Conservation (phyloP, 148 eudicot species). For the Polygonum maritimum region DNA sequence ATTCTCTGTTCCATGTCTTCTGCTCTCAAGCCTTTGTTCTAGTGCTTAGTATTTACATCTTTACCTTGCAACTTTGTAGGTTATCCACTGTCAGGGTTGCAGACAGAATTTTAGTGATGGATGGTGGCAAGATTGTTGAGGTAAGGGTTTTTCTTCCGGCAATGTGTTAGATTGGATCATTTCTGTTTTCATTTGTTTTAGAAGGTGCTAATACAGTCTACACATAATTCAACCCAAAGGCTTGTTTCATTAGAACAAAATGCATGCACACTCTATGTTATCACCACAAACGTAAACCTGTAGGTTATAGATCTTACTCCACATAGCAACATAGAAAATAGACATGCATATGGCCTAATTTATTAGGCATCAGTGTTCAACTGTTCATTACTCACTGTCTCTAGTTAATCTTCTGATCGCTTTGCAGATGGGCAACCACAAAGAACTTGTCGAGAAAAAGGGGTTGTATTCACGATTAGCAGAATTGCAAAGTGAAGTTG, state of each 20-base stretch:
- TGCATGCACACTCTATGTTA: no score
- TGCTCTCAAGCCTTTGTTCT: not conserved
- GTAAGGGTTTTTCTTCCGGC: not conserved
- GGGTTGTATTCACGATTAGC: not conserved
- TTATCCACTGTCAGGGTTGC: conserved; percentile 2
- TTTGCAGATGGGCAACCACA: conserved; percentile 4
- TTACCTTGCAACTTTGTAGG: not conserved
- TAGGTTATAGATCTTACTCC: no score
- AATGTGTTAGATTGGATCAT: not conserved
- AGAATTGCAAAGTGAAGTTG: not conserved
- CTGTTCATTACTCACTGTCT: not conserved
- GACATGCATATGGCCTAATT: not conserved
- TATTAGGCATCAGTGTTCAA: not conserved
- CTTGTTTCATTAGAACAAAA: no score
- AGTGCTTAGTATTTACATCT: not conserved
- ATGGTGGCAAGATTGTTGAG: conserved; percentile 11
- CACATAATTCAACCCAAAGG: not conserved
- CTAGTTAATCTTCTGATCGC: not conserved
- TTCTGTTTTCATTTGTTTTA: no score
- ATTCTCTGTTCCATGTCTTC: conserved; percentile 1
- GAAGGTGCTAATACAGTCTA: not conserved
- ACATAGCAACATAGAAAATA: no score
- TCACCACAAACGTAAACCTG: no score
- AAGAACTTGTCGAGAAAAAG: not conserved
- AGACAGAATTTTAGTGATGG: conserved; percentile 9